phyloP scores from a whole-genome alignment of 768 basidiomycete species.

The Hydnum rufescens region DNA sequence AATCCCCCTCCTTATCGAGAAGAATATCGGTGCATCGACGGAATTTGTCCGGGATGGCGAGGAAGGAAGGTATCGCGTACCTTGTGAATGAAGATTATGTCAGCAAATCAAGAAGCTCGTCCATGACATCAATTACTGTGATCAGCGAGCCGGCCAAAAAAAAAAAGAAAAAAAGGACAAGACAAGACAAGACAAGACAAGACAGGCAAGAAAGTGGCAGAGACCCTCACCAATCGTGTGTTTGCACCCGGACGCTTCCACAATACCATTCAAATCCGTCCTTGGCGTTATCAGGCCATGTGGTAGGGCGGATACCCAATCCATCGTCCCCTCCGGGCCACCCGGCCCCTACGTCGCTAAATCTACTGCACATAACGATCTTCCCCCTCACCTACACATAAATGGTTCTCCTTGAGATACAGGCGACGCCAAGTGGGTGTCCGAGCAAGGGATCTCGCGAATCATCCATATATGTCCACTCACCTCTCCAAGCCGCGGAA shows the following conservation, averaged over 20 bases:
- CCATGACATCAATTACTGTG: too few species aligned
- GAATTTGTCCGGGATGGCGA: conserved; percentile 71
- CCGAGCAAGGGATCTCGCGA: too few species aligned
- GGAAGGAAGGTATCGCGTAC: conserved; percentile 61
- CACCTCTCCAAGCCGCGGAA: conserved; percentile 67
- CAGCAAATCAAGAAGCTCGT: too few species aligned
- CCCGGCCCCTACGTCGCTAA: conserved; percentile 35
- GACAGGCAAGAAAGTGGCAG: too few species aligned
- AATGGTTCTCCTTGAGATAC: conserved; percentile 27
- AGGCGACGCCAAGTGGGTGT: too few species aligned
- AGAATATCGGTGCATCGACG: conserved; percentile 35
- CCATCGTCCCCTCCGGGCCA: conserved; percentile 54
- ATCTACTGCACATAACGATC: conserved; percentile 69
- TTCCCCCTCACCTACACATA: conserved; percentile 77
- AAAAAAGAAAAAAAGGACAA: too few species aligned
- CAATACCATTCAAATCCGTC: conserved; percentile 56
- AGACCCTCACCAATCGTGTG: conserved; percentile 66
- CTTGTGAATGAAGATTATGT: too few species aligned
- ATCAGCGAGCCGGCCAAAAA: too few species aligned
- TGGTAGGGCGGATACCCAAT: conserved; percentile 69
- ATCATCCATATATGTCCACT: conserved; percentile 10
- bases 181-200: too few species aligned
- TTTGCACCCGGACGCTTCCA: conserved; percentile 45
- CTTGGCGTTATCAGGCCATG: conserved; percentile 65
- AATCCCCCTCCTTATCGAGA: conserved; percentile 3